phyloP scores from a whole-genome alignment of 1,284 basidiomycete genomes.

The Boletus smithii region DNA sequence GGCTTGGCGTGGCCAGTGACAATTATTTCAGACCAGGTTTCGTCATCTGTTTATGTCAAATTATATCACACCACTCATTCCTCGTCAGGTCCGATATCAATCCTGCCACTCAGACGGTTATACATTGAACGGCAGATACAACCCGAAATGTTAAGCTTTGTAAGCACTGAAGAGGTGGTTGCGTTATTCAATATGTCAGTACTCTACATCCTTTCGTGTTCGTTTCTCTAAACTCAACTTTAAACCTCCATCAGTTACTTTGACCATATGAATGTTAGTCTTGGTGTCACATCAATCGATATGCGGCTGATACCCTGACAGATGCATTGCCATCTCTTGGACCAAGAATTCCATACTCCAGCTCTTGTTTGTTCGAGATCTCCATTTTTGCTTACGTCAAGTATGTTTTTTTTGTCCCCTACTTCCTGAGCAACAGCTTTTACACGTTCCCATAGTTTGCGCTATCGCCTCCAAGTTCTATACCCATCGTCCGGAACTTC shows the following conservation, averaged over 20 bases:
- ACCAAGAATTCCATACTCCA: constrained; percentile 87
- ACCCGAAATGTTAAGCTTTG: constrained; percentile 87
- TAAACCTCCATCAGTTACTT: constrained; percentile 55
- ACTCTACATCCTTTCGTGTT: constrained; percentile 10
- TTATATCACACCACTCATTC: constrained; percentile 7
- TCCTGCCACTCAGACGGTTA: constrained; percentile 78
- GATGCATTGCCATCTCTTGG: constrained; percentile 74
- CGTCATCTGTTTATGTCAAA: constrained; percentile 15
- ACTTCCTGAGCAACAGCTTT: constrained; percentile 3
- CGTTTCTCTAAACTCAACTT: constrained; percentile 10
- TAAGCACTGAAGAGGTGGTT: constrained; percentile 79
- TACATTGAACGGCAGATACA: constrained; percentile 89
- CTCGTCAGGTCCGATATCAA: constrained; percentile 70
- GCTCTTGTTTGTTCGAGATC: constrained; percentile 88
- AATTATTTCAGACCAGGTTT: constrained; percentile 93
- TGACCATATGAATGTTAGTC: constrained; percentile 68
- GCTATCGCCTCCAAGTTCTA: constrained; percentile 93
- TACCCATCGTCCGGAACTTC: constrained; percentile 77
- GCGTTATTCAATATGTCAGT: constrained; percentile 90
- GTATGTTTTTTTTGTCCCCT: constrained; percentile 48
- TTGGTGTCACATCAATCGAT: constrained; percentile 6
- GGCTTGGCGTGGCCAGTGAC: constrained; percentile 83
- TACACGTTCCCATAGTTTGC: constrained; percentile 59
- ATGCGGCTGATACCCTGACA: constrained; percentile 31
- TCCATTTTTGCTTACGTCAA: constrained; percentile 89